Conservation (phyloP, 2,329 filamentous ascomycete genomes). For the Seiridium unicorne region DNA sequence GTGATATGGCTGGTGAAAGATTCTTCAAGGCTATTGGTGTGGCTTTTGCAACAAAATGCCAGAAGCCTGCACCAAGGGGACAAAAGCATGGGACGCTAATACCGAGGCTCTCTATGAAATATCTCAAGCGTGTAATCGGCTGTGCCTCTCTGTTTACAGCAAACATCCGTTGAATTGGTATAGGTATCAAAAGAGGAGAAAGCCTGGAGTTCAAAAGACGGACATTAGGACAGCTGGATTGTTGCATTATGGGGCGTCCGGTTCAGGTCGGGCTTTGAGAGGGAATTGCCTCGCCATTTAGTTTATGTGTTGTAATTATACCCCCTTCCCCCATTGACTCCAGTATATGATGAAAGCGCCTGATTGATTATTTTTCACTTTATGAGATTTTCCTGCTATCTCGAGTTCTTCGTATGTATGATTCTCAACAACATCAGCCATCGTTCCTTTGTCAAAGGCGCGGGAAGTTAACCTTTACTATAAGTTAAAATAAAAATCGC, state of each 20-base stretch:
- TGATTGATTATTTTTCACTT: too few species aligned
- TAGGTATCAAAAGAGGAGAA: background rate
- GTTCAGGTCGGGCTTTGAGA: background rate
- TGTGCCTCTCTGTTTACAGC: background rate
- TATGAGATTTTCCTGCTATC: too few species aligned
- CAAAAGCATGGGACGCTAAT: too few species aligned
- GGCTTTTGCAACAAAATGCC: background rate
- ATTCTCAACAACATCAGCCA: too few species aligned
- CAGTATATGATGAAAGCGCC: background rate
- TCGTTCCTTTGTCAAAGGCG: too few species aligned
- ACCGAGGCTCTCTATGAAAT: too few species aligned
- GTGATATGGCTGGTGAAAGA: background rate
- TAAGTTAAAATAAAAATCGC: too few species aligned
- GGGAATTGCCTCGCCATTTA: background rate
- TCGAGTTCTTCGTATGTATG: too few species aligned
- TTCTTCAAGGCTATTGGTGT: background rate
- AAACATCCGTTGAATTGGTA: background rate
- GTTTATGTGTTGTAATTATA: conserved; percentile 1
- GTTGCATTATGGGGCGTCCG: background rate
- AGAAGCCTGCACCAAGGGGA: too few species aligned
- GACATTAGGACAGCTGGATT: background rate
- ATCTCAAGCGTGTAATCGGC: background rate
- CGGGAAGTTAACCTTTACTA: too few species aligned
- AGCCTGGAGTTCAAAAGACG: background rate
- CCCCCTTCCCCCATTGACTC: background rate